Percentiles rank a stretch among this genome's conserved stretches.
Conservation (phyloP, 805 yeast genomes). For the Scheffersomyces amazonensis region DNA sequence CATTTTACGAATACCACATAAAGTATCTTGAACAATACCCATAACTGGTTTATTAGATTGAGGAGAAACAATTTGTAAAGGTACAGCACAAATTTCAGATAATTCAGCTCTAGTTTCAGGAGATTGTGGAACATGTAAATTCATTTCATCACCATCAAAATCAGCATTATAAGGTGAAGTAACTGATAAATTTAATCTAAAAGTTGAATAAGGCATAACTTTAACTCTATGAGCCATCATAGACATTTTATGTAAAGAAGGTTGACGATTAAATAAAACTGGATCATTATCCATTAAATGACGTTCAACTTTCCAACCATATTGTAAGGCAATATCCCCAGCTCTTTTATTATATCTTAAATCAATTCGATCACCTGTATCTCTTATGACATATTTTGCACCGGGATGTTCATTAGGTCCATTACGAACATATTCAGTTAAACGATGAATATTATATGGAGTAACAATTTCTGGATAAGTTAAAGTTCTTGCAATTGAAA, state of each 20-base stretch:
- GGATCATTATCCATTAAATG: slow-evolving; percentile 98
- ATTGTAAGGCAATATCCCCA: slow-evolving; percentile 95
- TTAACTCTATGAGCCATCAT: slow-evolving; percentile 99
- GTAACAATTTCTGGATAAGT: slow-evolving; percentile 98
- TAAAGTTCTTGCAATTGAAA: slow-evolving; percentile 90
- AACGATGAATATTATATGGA: slow-evolving; percentile 90
- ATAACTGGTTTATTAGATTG: slow-evolving; percentile 98
- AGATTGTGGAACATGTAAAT: slow-evolving; percentile 97
- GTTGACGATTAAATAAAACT: slow-evolving; percentile 97
- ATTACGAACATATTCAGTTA: slow-evolving; percentile 90
- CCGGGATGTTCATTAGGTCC: slow-evolving; percentile 99
- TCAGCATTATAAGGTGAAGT: slow-evolving; percentile 99
- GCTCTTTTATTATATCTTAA: slow-evolving; percentile 96
- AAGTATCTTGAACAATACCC: slow-evolving; percentile 99
- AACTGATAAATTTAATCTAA: slow-evolving; percentile 92
- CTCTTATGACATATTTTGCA: slow-evolving; percentile 97
- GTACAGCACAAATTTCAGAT: slow-evolving; percentile 94
- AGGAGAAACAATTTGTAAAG: slow-evolving; percentile 95
- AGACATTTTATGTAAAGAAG: slow-evolving; percentile 98
- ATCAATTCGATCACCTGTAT: slow-evolving; percentile 98
- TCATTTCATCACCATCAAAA: slow-evolving; percentile 99
- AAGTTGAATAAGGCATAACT: slow-evolving; percentile 98
- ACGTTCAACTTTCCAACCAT: slow-evolving; percentile 99
- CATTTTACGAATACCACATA: slow-evolving; percentile 96
- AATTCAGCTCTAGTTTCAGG: slow-evolving; percentile 97